Evolutionary conservation across 371 early-diverging fungal genomes (phyloP).

Genomic region (Rhizopus microsporus): DNA sequence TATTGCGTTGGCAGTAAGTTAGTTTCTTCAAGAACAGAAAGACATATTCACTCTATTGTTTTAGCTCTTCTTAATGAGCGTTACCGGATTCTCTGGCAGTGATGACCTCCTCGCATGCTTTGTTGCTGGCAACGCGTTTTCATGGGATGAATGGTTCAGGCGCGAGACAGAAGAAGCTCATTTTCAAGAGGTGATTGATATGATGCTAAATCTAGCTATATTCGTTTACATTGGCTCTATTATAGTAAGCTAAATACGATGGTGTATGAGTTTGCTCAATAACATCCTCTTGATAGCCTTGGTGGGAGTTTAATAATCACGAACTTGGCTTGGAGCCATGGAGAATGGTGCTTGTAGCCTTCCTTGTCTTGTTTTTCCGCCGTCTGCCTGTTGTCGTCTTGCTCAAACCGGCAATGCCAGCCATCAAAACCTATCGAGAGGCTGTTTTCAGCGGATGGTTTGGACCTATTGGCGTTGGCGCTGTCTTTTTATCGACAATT

Average conservation of each 20-base stretch:
- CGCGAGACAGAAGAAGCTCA: constrained; percentile 84
- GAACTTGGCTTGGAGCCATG: constrained; percentile 58
- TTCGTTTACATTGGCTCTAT: constrained; percentile 94
- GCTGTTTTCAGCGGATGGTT: constrained; percentile 97
- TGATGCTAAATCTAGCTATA: constrained; percentile 85
- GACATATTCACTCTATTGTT: neutral
- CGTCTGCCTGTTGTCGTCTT: constrained; percentile 80
- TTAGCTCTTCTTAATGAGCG: constrained; percentile 75
- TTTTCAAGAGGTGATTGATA: constrained; percentile 92
- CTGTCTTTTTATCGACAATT: constrained; percentile 77
- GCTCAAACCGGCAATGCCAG: constrained; percentile 69
- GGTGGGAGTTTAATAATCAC: constrained; percentile 61
- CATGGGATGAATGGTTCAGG: constrained; percentile 92
- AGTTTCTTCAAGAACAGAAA: neutral
- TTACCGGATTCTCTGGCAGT: constrained; percentile 78
- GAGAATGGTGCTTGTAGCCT: constrained; percentile 65
- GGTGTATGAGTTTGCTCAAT: neutral
- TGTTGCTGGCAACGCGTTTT: constrained; percentile 88
- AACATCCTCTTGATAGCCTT: constrained; percentile 54
- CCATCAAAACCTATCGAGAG: constrained; percentile 74
- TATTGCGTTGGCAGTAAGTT: constrained; percentile 81
- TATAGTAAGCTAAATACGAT: constrained; percentile 47
- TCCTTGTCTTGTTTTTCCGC: constrained; percentile 79
- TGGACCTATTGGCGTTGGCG: constrained; percentile 89
- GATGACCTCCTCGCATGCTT: constrained; percentile 92